Percentiles rank a stretch among this genome's conserved stretches.
phyloP scores from a whole-genome alignment of 352 stramenopile genomes.

The Globisporangium irregulare region DNA sequence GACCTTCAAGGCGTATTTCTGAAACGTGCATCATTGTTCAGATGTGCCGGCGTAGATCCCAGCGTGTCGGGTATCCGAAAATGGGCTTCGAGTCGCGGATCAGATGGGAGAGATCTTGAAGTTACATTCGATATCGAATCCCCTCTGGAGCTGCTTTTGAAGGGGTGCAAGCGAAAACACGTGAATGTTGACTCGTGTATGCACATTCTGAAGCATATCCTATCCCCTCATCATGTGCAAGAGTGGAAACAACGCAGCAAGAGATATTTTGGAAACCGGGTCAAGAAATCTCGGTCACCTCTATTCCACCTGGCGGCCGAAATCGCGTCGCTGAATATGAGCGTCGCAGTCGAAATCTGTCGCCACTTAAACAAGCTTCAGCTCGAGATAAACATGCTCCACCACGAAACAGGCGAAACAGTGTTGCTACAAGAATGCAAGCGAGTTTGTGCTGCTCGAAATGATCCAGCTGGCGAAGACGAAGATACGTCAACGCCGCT shows the following conservation, averaged over 20 bases:
- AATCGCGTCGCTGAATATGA: constrained; percentile 43
- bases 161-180: constrained; percentile 14
- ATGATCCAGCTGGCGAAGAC: neutral
- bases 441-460: constrained; percentile 29
- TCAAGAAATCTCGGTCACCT: constrained; percentile 26
- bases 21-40: constrained; percentile 23
- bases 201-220: constrained; percentile 15
- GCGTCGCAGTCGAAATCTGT: constrained; percentile 51
- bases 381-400: constrained; percentile 49
- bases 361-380: constrained; percentile 31
- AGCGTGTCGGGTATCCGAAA: constrained; percentile 9
- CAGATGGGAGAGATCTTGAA: neutral
- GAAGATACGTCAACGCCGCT: constrained; percentile 21
- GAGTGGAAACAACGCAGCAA: neutral
- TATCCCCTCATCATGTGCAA: neutral
- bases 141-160: constrained; percentile 26
- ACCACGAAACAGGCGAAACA: constrained; percentile 37
- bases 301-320: constrained; percentile 53
- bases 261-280: neutral
- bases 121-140: constrained; percentile 24
- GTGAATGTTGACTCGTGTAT: constrained; percentile 13
- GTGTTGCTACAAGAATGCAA: constrained; percentile 61
- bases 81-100: neutral
- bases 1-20: constrained; percentile 33
- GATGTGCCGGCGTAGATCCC: neutral